Base-by-base conservation (phyloP, 2,329 filamentous ascomycete species). In the Pezicula rhizophila region DNA sequence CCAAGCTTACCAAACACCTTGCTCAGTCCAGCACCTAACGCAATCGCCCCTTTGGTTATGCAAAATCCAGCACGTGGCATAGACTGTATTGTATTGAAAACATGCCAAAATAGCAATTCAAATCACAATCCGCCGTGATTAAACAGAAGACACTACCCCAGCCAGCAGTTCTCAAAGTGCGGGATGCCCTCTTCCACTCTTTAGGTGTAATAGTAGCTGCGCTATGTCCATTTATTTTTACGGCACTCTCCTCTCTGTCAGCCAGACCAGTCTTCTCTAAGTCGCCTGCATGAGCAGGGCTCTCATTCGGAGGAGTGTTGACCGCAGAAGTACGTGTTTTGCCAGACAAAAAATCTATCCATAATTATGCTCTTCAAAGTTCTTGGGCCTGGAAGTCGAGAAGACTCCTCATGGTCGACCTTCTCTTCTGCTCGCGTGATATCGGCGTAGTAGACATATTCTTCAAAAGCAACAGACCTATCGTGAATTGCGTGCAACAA, bases 141-240 rank as follows among this genome's bases (percentile, higher is more conserved):
- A 59, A 28, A 28, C 52, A 59, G 49, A 77, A 77, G 37, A 70
- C 64, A 28, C 71, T 68, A 7, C 72, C 70, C 64, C 69, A 68
- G 1, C 66, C 67, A 0, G 73, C 73, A 0, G 73, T 76, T 6
- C 74, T 64, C 46, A 73, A 53, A 4, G 70, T 68, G 17, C 74
- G 68, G 18, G 68, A 69, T 2, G 74, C 73, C 45, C 70, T 70
- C 18, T 62, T 63, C 73, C 74, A 76, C 51, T 77, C 74, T 4
- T 68, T 64, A 14, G 70, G 65, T 2, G 60, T 61, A 25, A 72
- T 45, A 42, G 20, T 3, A 5, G 40, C 23, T 11, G 20, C n/a
- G 25, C 26, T 1, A 15, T 25, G 11, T 18, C 39, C 34, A 10
- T 48, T 33, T 40, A 45, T 20, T 48, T 43, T 25, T 2, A 18